Conservation (phyloP, 768 basidiomycete species). For the Boletus tylopilopsis region DNA sequence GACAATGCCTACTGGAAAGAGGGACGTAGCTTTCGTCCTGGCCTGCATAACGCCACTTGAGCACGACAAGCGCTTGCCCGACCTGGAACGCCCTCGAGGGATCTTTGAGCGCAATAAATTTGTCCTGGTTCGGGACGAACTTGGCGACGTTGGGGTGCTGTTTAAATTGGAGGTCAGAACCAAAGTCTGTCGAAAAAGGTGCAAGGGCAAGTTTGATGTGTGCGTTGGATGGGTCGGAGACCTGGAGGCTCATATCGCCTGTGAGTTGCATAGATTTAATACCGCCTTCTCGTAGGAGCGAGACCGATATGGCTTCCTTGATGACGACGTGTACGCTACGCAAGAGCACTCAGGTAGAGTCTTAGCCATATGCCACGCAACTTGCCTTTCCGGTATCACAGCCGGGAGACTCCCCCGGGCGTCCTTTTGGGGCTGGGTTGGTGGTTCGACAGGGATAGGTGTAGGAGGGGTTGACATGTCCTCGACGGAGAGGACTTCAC, state of each 20-base stretch:
- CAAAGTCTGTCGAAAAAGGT: conserved; percentile 53
- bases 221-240: conserved; percentile 70
- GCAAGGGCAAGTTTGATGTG: conserved; percentile 68
- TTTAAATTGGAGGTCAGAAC: conserved; percentile 84
- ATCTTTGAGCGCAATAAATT: conserved; percentile 82
- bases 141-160: conserved; percentile 95
- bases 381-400: conserved; percentile 74
- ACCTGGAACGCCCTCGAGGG: conserved; percentile 80
- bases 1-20: conserved; percentile 65
- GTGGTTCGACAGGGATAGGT: conserved; percentile 45
- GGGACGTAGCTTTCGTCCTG: conserved; percentile 92
- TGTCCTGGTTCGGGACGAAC: conserved; percentile 63
- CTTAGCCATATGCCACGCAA: background rate
- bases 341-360: background rate
- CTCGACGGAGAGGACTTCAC: conserved; percentile 59
- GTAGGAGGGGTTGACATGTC: conserved; percentile 48
- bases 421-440: conserved; percentile 40
- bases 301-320: conserved; percentile 78
- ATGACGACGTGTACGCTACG: conserved; percentile 80
- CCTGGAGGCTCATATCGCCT: conserved; percentile 90
- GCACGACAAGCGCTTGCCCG: conserved; percentile 77
- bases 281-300: conserved; percentile 87
- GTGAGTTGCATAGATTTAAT: conserved; percentile 87
- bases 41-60: conserved; percentile 90
- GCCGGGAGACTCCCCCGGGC: conserved; percentile 66